Evolutionary conservation across 148 eudicot species (phyloP).

Genomic region (Salicornia ramosissima): DNA sequence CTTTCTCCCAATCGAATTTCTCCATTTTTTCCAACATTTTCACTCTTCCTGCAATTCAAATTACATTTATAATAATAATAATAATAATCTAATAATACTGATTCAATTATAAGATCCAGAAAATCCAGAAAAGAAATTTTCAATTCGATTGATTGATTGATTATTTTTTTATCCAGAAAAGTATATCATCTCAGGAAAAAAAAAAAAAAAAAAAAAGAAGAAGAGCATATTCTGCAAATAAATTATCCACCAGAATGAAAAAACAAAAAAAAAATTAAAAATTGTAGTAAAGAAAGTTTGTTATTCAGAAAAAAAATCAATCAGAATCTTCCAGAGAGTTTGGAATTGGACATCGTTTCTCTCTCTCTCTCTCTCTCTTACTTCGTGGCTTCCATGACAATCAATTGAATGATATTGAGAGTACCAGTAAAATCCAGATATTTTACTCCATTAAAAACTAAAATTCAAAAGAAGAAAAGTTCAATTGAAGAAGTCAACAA

Average conservation of each 20-base stretch:
- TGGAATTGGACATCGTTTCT: background rate
- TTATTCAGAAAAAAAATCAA: constrained; percentile 3
- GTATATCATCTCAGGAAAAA: background rate
- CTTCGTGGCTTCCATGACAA: background rate
- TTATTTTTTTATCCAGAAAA: no score
- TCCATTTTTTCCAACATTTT: constrained; percentile 37
- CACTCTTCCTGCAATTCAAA: background rate
- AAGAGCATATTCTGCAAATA: background rate
- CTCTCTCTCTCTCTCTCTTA: background rate
- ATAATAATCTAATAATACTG: background rate
- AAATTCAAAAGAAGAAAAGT: no score
- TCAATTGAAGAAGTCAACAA: background rate
- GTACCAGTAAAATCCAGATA: no score
- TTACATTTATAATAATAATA: background rate
- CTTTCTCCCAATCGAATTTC: constrained; percentile 23
- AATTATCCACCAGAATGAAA: background rate
- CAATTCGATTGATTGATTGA: no score
- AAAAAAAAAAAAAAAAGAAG: no score
- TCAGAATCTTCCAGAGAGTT: constrained; percentile 22
- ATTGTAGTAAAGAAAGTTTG: background rate
- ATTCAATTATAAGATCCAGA: background rate
- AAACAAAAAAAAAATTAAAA: background rate
- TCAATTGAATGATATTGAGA: background rate
- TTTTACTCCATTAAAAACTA: no score
- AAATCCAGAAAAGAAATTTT: no score